Percentiles rank a stretch among this genome's conserved stretches.
These are phyloP conservation scores for Xylaria sp. DNA, from an alignment of 2,329 filamentous ascomycete genomes.

Conservation along the genomic window DNA sequence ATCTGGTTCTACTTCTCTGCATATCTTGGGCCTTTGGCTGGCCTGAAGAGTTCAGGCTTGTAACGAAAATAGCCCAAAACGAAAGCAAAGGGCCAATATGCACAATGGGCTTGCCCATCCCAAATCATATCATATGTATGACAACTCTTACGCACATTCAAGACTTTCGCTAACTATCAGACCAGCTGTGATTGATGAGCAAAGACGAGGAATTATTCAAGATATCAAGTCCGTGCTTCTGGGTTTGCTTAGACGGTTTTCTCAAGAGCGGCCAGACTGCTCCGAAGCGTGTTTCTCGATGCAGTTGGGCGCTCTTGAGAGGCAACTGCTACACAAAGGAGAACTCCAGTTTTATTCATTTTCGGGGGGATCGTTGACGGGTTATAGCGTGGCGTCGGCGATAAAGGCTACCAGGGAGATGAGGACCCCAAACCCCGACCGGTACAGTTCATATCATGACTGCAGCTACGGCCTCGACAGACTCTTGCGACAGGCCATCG, in stretches of 20 bases:
- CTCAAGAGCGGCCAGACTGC: not conserved
- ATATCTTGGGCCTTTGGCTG: slow-evolving; percentile 7
- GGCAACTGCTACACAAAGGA: not conserved
- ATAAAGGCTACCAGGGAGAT: not conserved
- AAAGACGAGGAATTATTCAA: not conserved
- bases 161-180: not conserved
- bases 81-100: not conserved
- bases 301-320: slow-evolving; percentile 1
- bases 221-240: not conserved
- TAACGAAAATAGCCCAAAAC: not conserved
- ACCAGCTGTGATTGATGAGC: not conserved
- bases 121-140: not conserved
- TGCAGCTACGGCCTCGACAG: not conserved
- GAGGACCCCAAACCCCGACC: not conserved
- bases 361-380: not conserved
- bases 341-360: not conserved
- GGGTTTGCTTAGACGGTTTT: not conserved
- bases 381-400: not conserved
- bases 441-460: not conserved
- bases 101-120: slow-evolving; percentile 10
- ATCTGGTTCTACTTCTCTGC: not conserved
- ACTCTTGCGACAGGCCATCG: not conserved
- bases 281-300: slow-evolving; percentile 6
- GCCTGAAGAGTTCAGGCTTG: not conserved
- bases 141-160: not conserved